Base-by-base conservation (phyloP, 495 filamentous ascomycete species). In the Lasiosphaeris hirsuta region DNA sequence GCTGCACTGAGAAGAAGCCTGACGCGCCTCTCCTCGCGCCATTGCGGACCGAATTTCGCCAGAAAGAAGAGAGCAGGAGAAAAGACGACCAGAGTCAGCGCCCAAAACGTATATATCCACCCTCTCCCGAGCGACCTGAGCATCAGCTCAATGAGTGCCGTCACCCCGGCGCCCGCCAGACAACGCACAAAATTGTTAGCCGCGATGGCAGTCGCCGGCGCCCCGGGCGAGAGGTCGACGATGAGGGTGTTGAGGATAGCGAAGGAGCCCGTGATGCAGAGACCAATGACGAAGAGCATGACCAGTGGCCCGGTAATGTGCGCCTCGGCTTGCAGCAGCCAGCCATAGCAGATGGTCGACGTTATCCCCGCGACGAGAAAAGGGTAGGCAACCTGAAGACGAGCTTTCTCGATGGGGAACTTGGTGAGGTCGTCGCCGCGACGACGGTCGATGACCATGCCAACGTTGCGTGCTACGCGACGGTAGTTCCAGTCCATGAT, bases 401-500 rank as follows among this genome's bases (percentile, higher is more conserved):
- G 79, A 7, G 84, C 85, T 47, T 78, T 75, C 58, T 89, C 86
- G 46, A 89, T 82, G 8, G 86, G 86, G 40, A 87, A 89, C 5
- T 76, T 69, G 2, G 63, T 61, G 13, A 85, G 67, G 51, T 86
- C 78, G 39, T 78, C 75, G 10, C 78, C 75, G 2, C 78, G 77
- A 47, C 77, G 78, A 37, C 74, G 75, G 18, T 80, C 73, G 19
- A 84, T 63, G 3, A 72, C 73, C 30, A 86, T 65, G 3, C 77
- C 76, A 4, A 77, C 63, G 10, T 71, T 71, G 35, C 63, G 65
- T 7, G 84, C 82, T 40, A 74, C 71, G n/a, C 75, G 74, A 4
- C 78, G 70, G 60, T 82, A 87, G 63, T 84, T 82, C 67, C 69
- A 74, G 62, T 85, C 81, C 19, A 84, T 65, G 2, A 84, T 61